These are phyloP conservation scores for Suillus tomentosus DNA, from an alignment of 768 basidiomycete genomes.

Conservation along the genomic window DNA sequence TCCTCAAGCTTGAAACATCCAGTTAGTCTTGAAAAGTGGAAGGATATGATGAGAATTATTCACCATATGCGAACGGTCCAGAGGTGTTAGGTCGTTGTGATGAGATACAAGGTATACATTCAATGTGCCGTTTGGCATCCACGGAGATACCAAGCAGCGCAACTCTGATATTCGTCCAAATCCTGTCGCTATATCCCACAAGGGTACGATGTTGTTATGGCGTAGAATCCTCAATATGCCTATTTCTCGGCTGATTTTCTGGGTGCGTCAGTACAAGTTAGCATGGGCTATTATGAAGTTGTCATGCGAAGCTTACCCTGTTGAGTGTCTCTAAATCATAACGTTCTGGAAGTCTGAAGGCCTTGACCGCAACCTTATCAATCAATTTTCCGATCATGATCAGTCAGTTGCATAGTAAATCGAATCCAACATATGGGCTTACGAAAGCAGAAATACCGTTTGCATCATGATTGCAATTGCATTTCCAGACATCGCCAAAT, in stretches of 20 bases:
- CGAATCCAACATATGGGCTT: background rate
- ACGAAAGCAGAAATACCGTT: background rate
- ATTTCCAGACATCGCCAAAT: slow-evolving; percentile 2
- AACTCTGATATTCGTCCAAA: background rate
- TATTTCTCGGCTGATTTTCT: slow-evolving; percentile 1
- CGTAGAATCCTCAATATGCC: slow-evolving; percentile 1
- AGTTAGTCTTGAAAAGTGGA: background rate
- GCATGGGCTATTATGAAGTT: background rate
- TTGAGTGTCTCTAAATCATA: background rate
- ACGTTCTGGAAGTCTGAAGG: background rate
- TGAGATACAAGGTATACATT: background rate
- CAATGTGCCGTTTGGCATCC: background rate
- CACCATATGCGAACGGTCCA: background rate
- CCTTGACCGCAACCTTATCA: background rate
- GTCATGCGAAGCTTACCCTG: background rate
- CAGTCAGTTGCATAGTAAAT: background rate
- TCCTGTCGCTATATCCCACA: background rate
- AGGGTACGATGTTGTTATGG: background rate
- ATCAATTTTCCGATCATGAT: background rate
- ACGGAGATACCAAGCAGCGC: background rate
- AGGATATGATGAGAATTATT: background rate
- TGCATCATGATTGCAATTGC: background rate
- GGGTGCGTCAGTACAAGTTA: background rate
- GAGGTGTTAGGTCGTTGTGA: background rate
- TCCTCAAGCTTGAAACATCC: background rate